Evolutionary conservation across 2,329 filamentous ascomycete species (phyloP), one percentile per base, ranked within the genome.

Genomic region (Sordariomycetes sp.): DNA sequence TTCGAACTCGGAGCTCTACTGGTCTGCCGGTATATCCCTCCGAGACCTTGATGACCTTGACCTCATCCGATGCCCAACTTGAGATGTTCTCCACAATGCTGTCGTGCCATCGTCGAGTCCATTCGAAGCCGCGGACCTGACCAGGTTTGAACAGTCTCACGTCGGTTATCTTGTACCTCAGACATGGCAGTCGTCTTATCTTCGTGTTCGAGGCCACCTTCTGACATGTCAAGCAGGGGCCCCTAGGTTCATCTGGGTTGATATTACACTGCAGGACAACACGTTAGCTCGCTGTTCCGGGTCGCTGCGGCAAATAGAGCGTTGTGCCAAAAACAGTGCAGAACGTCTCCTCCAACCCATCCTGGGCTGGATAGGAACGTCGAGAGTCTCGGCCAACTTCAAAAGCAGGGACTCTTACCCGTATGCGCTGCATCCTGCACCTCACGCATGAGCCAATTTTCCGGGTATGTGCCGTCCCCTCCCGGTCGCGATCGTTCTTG

Each of bases 381-480:
- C 4, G 28, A 8, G 28, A 32, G 28, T 4, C 28, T 32, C 4
- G 4, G 28, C 28, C 28, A 32, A 32, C 28, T 32, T 32, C 8
- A 4, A 8, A 32, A 14, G 20, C 6, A 24, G 46, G 46, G 46
- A 34, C 35, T 71, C 79, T 75, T 68, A 84, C 81, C 54, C 82
- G 76, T 63, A 85, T 83, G 51, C 81, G 75, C 62, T 85, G 82
- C 79, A 84, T 83, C 55, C 79, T 75, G 61, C 82, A 85, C 52
- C 81, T 74, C 59, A 85, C 78, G 63, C 82, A 85, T 22, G 79
- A 82, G 10, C 80, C 81, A 20, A 81, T 78, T 58, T 77, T 79
- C 60, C 82, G 74, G 2, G 81, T 84, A 59, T 77, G 72, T 0
- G 82, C 82, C 1, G 81, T 85, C 62, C 77, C 72, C 60, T 80